Evolutionary conservation across 1,284 basidiomycete genomes (phyloP), one percentile per base, ranked within the genome.

Genomic region (Ustilago vetiveriae): DNA sequence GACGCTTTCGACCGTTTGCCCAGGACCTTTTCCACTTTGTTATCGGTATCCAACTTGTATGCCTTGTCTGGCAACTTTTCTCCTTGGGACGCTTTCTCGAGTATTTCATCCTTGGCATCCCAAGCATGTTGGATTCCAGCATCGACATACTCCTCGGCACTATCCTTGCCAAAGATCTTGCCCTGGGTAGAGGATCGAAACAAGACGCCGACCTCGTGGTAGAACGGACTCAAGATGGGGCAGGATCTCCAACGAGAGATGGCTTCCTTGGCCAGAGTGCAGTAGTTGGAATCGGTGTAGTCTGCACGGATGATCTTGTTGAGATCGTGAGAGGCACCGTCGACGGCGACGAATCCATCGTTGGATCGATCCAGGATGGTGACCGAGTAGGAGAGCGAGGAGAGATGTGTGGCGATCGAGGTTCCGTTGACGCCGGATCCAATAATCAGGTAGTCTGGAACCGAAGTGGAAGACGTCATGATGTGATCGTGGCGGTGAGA

Each of bases 381-480:
- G 51, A 94, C 85, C 11, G 90, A 90, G 51, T 88, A 84, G 43
- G 84, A 80, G 30, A 91, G 84, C 9, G n/a, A 6, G 17, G 36
- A 37, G 60, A 88, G 87, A 1, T 91, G 90, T 0, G 91, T 8
- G 7, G 60, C 67, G 41, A 60, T 90, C 3, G 91, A 91, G n/a
- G 91, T 84, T 3, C 92, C 92, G 76, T 93, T 92, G 62, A 88
- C 89, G 11, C 92, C 92, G 30, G 90, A 89, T n/a, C 92, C 92
- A 40, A 93, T 84, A 65, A 94, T 53, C 11, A 75, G 43, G 38
- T 71, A 64, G 46, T 75, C 69, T n/a, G n/a, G n/a, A 11, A 23
- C 4, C 17, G 27, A 16, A 26, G 21, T 7, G 30, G 21, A 40
- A 23, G 13, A 7, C 13, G 6, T 35, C 11, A 35, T 35, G 13